These are phyloP conservation scores for Lipomyces sp. DNA, from an alignment of 805 yeast genomes.

Conservation along the genomic window DNA sequence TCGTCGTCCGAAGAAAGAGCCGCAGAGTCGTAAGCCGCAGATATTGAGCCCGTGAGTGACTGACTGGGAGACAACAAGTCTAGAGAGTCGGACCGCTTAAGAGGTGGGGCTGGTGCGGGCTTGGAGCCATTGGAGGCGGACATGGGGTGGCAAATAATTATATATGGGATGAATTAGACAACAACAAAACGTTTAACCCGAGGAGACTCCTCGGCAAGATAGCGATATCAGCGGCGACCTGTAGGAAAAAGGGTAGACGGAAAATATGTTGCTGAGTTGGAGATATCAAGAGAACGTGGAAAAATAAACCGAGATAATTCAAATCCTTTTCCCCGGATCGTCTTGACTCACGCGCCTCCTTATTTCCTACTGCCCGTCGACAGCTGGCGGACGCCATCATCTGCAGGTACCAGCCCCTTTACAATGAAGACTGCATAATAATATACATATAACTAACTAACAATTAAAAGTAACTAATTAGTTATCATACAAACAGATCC, in stretches of 20 bases:
- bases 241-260: background rate
- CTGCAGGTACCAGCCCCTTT: too few relatives aligned
- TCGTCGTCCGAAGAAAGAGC: conserved; percentile 30
- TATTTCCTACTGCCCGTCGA: too few relatives aligned
- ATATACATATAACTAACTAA: too few relatives aligned
- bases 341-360: background rate
- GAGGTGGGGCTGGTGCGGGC: conserved; percentile 2
- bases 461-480: too few relatives aligned
- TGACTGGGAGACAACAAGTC: conserved; percentile 36
- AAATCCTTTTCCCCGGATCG: background rate
- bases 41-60: conserved; percentile 29
- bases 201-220: background rate
- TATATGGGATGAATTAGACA: background rate
- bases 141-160: background rate
- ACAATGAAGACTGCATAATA: too few relatives aligned
- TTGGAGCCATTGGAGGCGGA: background rate
- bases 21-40: conserved; percentile 26
- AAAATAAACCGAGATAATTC: background rate
- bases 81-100: conserved; percentile 33
- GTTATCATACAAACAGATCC: too few relatives aligned
- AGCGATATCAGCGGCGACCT: background rate
- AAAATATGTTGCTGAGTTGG: background rate
- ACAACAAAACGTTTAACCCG: conserved; percentile 1
- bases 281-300: background rate
- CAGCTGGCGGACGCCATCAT: too few relatives aligned